Percentiles rank a stretch among this genome's conserved stretches.
These are phyloP conservation scores for Solidago caesia DNA, from an alignment of 129 eudicot species.

Conservation along the genomic window DNA sequence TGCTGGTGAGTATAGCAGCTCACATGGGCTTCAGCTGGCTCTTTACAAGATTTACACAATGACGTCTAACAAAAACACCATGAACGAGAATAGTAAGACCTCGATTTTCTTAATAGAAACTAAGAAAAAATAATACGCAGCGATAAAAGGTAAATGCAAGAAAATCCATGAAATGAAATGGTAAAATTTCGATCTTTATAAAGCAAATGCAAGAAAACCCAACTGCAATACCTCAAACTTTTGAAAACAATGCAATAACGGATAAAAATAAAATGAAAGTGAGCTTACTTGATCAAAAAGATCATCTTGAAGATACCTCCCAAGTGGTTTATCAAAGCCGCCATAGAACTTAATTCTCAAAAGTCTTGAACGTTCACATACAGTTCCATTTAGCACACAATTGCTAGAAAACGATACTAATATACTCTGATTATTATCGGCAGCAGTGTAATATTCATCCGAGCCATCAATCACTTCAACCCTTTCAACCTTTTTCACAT, in stretches of 20 bases:
- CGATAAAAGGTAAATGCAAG: background rate
- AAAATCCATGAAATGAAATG: background rate
- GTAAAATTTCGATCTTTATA: background rate
- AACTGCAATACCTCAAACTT: background rate
- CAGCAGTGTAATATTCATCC: constrained; percentile 46
- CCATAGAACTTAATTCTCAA: constrained; percentile 81
- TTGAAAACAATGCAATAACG: background rate
- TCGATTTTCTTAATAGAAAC: background rate
- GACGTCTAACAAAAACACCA: constrained; percentile 45
- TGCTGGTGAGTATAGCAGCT: constrained; percentile 86
- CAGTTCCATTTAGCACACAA: constrained; percentile 71
- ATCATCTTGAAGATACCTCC: constrained; percentile 84
- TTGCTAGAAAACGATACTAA: constrained; percentile 88
- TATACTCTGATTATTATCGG: constrained; percentile 76
- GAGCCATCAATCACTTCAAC: constrained; percentile 39
- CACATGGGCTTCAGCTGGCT: constrained; percentile 90
- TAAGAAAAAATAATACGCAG: too few species aligned
- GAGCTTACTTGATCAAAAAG: constrained; percentile 80
- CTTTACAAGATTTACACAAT: constrained; percentile 68
- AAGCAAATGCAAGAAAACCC: background rate
- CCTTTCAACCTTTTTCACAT: constrained; percentile 26
- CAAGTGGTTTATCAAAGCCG: constrained; percentile 90
- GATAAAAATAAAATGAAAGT: background rate
- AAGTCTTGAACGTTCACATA: constrained; percentile 91
- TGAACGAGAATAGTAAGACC: constrained; percentile 1